phyloP scores from a whole-genome alignment of 305 asterid species.

The Solanum hybrid region DNA sequence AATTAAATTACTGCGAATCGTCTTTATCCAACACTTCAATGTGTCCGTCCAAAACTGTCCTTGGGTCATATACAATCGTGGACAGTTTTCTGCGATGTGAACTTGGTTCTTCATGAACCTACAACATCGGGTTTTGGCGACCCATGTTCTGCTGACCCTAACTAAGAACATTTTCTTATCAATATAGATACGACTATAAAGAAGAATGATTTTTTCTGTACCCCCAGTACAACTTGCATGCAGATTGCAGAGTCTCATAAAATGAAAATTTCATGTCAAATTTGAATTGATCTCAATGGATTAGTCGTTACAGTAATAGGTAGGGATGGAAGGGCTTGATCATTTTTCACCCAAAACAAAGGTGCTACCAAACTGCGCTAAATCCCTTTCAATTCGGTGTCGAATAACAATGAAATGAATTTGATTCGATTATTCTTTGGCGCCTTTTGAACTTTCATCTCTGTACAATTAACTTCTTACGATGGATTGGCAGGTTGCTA shows the following conservation, averaged over 20 bases:
- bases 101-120: neutral
- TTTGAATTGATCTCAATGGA: neutral
- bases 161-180: neutral
- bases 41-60: neutral
- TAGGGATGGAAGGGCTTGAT: neutral
- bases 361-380: neutral
- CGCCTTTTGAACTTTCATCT: neutral
- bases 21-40: neutral
- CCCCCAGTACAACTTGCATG: conserved; percentile 8
- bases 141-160: neutral
- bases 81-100: neutral
- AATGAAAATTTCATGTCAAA: neutral
- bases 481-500: conserved; percentile 63
- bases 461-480: neutral
- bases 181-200: conserved; percentile 1
- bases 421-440: neutral
- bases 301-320: neutral
- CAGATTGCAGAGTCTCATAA: neutral
- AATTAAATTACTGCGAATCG: neutral
- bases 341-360: neutral
- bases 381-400: neutral
- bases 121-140: neutral
- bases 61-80: neutral
- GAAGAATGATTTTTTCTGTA: neutral
- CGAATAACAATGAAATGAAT: neutral